Percentiles rank a stretch among this genome's conserved stretches.
These are phyloP conservation scores for Hyphopichia fennica DNA, from an alignment of 1,139 yeast species.

Conservation along the genomic window DNA sequence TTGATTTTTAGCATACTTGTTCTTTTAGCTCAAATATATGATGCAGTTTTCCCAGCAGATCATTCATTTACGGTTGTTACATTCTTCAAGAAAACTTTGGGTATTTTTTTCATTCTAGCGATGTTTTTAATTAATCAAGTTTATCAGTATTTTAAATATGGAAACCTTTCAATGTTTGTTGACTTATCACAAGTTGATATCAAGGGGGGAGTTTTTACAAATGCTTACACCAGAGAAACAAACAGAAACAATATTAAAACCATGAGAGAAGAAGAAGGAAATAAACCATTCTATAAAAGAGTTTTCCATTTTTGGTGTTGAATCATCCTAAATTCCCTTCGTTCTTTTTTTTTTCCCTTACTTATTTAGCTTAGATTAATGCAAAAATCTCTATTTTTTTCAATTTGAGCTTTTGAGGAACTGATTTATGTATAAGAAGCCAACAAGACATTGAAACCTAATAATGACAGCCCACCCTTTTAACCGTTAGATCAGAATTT, in stretches of 20 bases:
- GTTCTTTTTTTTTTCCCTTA: not conserved
- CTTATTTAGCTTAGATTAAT: too few species aligned
- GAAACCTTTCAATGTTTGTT: conserved; percentile 4
- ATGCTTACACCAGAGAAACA: conserved; percentile 3
- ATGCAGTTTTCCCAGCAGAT: conserved; percentile 25
- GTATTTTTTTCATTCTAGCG: conserved; percentile 21
- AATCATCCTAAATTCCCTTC: not conserved
- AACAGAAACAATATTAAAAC: conserved; percentile 1
- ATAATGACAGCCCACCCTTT: too few species aligned
- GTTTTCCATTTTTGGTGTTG: not conserved
- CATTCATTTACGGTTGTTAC: conserved; percentile 15
- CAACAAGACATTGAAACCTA: too few species aligned
- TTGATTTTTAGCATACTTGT: conserved; percentile 9
- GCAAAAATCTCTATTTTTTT: too few species aligned
- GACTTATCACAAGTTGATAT: conserved; percentile 6
- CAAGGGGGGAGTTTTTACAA: conserved; percentile 7
- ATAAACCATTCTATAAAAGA: not conserved
- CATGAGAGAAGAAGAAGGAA: not conserved
- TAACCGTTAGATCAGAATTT: too few species aligned
- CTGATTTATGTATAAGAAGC: not conserved
- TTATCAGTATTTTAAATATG: conserved; percentile 13
- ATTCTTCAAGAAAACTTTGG: conserved; percentile 25
- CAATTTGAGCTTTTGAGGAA: too few species aligned
- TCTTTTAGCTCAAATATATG: conserved; percentile 15
- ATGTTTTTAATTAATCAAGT: conserved; percentile 26